phyloP scores from a whole-genome alignment of 1,284 basidiomycete genomes.

The Apiotrichum mycotoxinovorans region DNA sequence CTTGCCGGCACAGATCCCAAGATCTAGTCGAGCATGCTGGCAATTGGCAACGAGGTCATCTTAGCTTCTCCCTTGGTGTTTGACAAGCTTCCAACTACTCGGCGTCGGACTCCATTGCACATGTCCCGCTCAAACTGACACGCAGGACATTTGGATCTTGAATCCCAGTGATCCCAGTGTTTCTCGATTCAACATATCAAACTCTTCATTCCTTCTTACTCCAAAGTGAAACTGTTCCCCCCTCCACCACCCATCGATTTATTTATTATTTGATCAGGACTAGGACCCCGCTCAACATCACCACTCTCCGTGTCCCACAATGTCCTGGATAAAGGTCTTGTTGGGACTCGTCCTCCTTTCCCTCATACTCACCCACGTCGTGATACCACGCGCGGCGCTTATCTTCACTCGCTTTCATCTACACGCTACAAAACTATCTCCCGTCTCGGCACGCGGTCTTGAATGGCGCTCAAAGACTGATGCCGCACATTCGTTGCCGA shows the following conservation, averaged over 20 bases:
- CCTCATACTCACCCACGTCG: constrained; percentile 15
- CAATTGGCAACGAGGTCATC: no score
- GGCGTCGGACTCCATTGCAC: no score
- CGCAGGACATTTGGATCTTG: no score
- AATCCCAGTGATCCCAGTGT: neutral
- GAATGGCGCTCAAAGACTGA: constrained; percentile 34
- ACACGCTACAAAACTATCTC: constrained; percentile 25
- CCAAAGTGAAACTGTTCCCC: no score
- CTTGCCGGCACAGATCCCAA: no score
- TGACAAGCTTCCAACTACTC: no score
- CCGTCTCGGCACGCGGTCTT: constrained; percentile 29
- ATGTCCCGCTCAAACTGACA: no score
- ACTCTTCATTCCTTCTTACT: neutral
- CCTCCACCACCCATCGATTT: neutral
- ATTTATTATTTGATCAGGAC: no score
- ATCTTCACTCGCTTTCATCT: constrained; percentile 14
- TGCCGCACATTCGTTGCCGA: constrained; percentile 21
- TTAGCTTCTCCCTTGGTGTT: no score
- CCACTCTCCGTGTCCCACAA: constrained; percentile 2
- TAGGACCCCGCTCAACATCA: no score
- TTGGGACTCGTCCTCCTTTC: constrained; percentile 15
- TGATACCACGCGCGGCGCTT: constrained; percentile 23
- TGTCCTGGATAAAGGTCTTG: constrained; percentile 10
- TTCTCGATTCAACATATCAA: neutral
- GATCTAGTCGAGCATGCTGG: no score